A percentile compares a stretch with the other conserved stretches of the same genome.
These are phyloP conservation scores for Pythium inflatum DNA, from an alignment of 352 stramenopile genomes.

Conservation along the genomic window DNA sequence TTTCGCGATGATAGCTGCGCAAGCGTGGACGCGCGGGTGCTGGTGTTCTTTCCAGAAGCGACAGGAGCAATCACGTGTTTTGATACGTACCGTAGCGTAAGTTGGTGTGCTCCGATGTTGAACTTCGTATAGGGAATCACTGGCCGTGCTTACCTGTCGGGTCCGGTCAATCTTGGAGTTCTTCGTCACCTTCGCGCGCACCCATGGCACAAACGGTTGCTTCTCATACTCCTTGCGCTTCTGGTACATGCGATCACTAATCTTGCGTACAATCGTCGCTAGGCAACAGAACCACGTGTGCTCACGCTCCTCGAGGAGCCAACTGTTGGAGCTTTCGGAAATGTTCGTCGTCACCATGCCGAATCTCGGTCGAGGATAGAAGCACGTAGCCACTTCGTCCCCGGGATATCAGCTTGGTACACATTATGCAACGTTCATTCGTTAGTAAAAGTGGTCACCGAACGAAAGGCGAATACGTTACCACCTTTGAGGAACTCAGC, in stretches of 20 bases:
- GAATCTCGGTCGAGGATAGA: constrained; percentile 15
- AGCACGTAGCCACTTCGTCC: constrained; percentile 5
- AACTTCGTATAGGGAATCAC: constrained; percentile 18
- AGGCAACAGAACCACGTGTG: constrained; percentile 27
- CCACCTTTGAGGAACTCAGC: constrained; percentile 18
- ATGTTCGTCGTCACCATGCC: constrained; percentile 25
- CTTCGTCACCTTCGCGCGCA: not conserved
- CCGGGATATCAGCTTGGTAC: too few relatives aligned
- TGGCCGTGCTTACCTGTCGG: not conserved
- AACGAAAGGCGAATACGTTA: too few relatives aligned
- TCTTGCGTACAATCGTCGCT: constrained; percentile 19
- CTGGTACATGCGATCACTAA: constrained; percentile 15
- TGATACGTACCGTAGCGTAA: constrained; percentile 3
- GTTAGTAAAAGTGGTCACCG: too few relatives aligned
- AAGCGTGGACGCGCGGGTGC: constrained; percentile 27
- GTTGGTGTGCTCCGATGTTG: not conserved
- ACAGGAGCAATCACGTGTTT: constrained; percentile 1
- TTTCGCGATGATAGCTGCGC: constrained; percentile 11
- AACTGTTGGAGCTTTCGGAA: constrained; percentile 24
- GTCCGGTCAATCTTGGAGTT: not conserved
- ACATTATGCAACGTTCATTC: too few relatives aligned
- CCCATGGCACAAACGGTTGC: not conserved
- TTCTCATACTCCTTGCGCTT: constrained; percentile 6
- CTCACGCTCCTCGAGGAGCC: constrained; percentile 13
- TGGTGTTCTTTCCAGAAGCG: constrained; percentile 22